These are phyloP conservation scores for Clavispora santaluciae DNA, from an alignment of 805 yeast genomes.

Conservation along the genomic window DNA sequence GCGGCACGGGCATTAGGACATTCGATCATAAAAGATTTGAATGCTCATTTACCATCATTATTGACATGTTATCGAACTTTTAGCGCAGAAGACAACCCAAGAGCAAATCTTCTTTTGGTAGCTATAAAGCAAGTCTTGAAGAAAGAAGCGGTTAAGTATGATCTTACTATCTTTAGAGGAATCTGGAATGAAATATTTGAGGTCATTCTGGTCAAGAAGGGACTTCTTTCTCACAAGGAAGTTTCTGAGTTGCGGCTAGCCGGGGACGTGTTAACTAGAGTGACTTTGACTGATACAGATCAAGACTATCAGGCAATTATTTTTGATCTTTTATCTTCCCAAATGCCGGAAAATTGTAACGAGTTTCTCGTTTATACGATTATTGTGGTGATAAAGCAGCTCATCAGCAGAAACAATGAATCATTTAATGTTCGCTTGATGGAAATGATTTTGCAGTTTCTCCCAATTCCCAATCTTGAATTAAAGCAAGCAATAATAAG, in stretches of 20 bases:
- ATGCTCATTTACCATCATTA: constrained; percentile 34
- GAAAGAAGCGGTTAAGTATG: constrained; percentile 6
- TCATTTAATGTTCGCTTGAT: constrained; percentile 7
- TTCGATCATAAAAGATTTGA: constrained; percentile 36
- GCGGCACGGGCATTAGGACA: constrained; percentile 54
- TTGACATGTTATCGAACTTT: constrained; percentile 17
- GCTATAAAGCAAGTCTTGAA: constrained; percentile 20
- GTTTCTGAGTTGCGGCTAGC: constrained; percentile 26
- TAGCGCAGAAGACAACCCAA: constrained; percentile 7
- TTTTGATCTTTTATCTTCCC: constrained; percentile 9
- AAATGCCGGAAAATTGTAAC: constrained; percentile 3
- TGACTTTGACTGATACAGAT: constrained; percentile 14
- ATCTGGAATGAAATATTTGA: constrained; percentile 12
- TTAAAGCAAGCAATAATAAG: constrained; percentile 57
- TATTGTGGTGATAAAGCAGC: constrained; percentile 31
- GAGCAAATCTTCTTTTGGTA: constrained; percentile 12
- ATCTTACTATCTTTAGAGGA: constrained; percentile 1
- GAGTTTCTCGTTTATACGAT: constrained; percentile 23
- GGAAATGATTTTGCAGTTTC: constrained; percentile 16
- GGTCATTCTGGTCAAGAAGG: constrained; percentile 5
- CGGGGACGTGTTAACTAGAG: constrained; percentile 33
- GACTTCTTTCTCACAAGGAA: constrained; percentile 7
- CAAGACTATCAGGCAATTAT: constrained; percentile 15
- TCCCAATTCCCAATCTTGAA: constrained; percentile 37
- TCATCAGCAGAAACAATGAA: constrained; percentile 13